These are phyloP conservation scores for Sphagnum fallax DNA, from an alignment of 228 moss, liverwort and hornwort genomes.

Conservation along the genomic window DNA sequence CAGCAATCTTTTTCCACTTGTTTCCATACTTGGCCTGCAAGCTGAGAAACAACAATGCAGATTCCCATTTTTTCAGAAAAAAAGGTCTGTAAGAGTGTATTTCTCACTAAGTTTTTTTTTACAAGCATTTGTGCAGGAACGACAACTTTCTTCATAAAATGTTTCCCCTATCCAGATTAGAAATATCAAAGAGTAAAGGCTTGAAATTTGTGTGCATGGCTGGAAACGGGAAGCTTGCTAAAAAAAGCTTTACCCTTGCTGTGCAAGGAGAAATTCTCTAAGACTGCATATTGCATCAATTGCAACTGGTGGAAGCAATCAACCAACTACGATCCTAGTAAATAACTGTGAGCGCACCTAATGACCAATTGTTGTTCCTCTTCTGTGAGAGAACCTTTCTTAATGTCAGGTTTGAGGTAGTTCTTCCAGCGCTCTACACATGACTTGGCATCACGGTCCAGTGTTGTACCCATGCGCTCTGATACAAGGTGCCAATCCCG, in stretches of 20 bases:
- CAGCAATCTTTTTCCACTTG: slow-evolving; percentile 44
- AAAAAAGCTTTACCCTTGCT: too few relatives aligned
- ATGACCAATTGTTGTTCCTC: slow-evolving; percentile 25
- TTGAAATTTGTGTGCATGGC: not conserved
- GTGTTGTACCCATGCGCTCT: slow-evolving; percentile 24
- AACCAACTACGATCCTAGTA: too few relatives aligned
- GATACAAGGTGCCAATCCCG: slow-evolving; percentile 35
- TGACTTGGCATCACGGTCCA: slow-evolving; percentile 38
- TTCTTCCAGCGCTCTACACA: slow-evolving; percentile 45
- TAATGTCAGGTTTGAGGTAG: slow-evolving; percentile 41
- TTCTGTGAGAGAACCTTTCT: slow-evolving; percentile 28
- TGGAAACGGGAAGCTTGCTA: too few relatives aligned
- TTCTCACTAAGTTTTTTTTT: too few relatives aligned
- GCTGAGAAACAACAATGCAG: slow-evolving; percentile 10
- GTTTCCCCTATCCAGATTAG: too few relatives aligned
- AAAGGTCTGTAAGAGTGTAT: too few relatives aligned
- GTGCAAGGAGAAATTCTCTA: too few relatives aligned
- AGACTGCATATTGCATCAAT: too few relatives aligned
- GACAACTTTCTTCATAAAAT: too few relatives aligned
- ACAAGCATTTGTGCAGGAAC: too few relatives aligned
- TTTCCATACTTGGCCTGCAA: slow-evolving; percentile 42
- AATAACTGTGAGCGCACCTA: not conserved
- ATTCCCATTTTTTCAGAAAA: too few relatives aligned
- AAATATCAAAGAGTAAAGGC: not conserved
- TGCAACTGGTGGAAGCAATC: too few relatives aligned